phyloP scores from a whole-genome alignment of 2,329 filamentous ascomycete species.

The Neopestalotiopsis sp. region DNA sequence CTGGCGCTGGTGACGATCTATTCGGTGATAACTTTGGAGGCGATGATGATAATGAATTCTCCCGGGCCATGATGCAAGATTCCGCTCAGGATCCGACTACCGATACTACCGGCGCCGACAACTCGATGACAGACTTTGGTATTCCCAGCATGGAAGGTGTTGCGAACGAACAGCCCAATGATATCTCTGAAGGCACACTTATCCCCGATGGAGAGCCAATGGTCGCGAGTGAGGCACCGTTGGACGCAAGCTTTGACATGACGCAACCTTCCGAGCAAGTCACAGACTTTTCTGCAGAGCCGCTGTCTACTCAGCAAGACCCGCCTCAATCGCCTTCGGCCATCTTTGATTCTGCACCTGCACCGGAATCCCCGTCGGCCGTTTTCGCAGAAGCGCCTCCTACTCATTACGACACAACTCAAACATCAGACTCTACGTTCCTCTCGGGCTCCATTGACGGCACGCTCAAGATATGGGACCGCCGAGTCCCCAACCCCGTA shows the following conservation, averaged over 20 bases:
- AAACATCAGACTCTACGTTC: slow-evolving; percentile 79
- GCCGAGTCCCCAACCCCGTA: slow-evolving; percentile 75
- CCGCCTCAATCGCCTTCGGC: slow-evolving; percentile 22
- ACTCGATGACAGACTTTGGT: slow-evolving; percentile 30
- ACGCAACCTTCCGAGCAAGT: slow-evolving; percentile 16
- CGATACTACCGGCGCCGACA: slow-evolving; percentile 43
- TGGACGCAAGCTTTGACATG: slow-evolving; percentile 17
- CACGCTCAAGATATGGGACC: slow-evolving; percentile 91
- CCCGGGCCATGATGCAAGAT: slow-evolving; percentile 67
- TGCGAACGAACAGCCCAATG: background rate
- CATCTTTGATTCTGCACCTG: slow-evolving; percentile 22
- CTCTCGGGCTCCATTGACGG: slow-evolving; percentile 89
- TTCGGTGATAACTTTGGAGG: slow-evolving; percentile 88
- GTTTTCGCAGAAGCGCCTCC: slow-evolving; percentile 44
- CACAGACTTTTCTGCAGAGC: slow-evolving; percentile 27
- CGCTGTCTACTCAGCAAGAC: slow-evolving; percentile 19
- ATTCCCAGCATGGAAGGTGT: slow-evolving; percentile 19
- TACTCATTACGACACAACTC: slow-evolving; percentile 56
- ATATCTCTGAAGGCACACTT: slow-evolving; percentile 27
- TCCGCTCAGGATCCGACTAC: slow-evolving; percentile 39
- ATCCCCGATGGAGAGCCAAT: slow-evolving; percentile 22
- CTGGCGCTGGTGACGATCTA: slow-evolving; percentile 72
- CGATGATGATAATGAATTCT: slow-evolving; percentile 86
- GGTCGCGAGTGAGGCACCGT: slow-evolving; percentile 2
- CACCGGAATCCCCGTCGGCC: slow-evolving; percentile 41